Percentiles rank a stretch among this genome's conserved stretches.
Conservation (phyloP, 2,329 filamentous ascomycete genomes). For the Colletotrichum plurivorum region DNA sequence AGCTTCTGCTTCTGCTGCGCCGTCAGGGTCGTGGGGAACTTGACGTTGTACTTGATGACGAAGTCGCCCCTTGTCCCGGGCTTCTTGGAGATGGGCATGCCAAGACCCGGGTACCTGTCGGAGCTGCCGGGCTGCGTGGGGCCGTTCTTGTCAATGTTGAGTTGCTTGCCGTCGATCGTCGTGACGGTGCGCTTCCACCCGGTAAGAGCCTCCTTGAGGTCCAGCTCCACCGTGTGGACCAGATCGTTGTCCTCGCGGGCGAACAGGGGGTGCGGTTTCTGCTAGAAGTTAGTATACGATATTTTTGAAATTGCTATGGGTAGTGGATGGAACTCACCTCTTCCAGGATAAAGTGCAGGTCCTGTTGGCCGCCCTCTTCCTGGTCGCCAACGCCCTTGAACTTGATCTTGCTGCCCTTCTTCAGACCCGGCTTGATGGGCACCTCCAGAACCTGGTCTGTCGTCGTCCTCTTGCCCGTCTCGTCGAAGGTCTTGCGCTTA, state of each 20-base stretch:
- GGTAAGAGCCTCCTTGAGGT: slow-evolving; percentile 93
- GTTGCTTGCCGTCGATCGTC: slow-evolving; percentile 92
- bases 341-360: slow-evolving; percentile 93
- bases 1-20: slow-evolving; percentile 83
- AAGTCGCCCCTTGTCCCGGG: slow-evolving; percentile 88
- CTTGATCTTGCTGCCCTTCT: slow-evolving; percentile 98
- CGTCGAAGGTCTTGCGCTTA: slow-evolving; percentile 95
- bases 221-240: slow-evolving; percentile 81
- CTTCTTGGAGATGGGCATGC: slow-evolving; percentile 96
- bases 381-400: slow-evolving; percentile 98
- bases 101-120: slow-evolving; percentile 86
- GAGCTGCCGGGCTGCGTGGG: slow-evolving; percentile 88
- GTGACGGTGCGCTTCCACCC: slow-evolving; percentile 93
- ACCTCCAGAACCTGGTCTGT: slow-evolving; percentile 95
- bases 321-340: slow-evolving; percentile 74
- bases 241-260: slow-evolving; percentile 92
- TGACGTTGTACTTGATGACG: slow-evolving; percentile 90
- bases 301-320: no score
- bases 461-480: slow-evolving; percentile 84
- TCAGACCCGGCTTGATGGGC: slow-evolving; percentile 94
- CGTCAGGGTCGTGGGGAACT: slow-evolving; percentile 87
- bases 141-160: slow-evolving; percentile 83
- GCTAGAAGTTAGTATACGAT: slow-evolving; percentile 55
- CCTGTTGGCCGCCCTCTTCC: slow-evolving; percentile 94
- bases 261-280: slow-evolving; percentile 91